Percentiles rank a stretch among this genome's conserved stretches.
Conservation (phyloP, 768 basidiomycete genomes). For the Cyathus striatus region DNA sequence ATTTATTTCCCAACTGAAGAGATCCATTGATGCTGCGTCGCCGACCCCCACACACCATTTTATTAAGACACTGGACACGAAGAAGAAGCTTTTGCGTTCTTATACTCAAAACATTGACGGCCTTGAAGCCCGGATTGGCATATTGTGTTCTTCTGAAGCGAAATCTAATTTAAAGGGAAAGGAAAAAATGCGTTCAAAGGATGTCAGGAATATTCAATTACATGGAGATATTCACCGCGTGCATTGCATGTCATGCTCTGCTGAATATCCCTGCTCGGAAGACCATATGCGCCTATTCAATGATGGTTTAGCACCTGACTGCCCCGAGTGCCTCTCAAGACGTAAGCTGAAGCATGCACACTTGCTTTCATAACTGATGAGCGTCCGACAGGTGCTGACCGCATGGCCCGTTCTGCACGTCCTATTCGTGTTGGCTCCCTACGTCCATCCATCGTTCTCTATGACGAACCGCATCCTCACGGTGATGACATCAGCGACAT, state of each 20-base stretch:
- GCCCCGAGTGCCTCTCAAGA: constrained; percentile 78
- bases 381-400: constrained; percentile 70
- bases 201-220: constrained; percentile 85
- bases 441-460: constrained; percentile 90
- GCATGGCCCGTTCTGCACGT: constrained; percentile 79
- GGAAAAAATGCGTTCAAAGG: constrained; percentile 57
- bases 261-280: constrained; percentile 64
- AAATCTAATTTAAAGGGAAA: constrained; percentile 58
- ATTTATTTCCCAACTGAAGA: constrained; percentile 89
- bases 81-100: constrained; percentile 79
- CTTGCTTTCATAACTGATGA: too few species aligned
- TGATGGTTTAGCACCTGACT: constrained; percentile 72
- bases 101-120: constrained; percentile 99
- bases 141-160: constrained; percentile 59
- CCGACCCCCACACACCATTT: constrained; percentile 88
- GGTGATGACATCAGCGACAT: constrained; percentile 89
- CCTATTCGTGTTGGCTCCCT: constrained; percentile 78
- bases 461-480: constrained; percentile 89
- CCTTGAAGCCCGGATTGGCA: constrained; percentile 75
- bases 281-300: constrained; percentile 62
- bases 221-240: constrained; percentile 94
- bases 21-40: constrained; percentile 67
- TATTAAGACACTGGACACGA: constrained; percentile 76
- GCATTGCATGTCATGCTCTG: constrained; percentile 80
- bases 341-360: constrained; percentile 66